Evolutionary conservation across 2,329 filamentous ascomycete species (phyloP), one percentile per base, ranked within the genome.

Genomic region (Claviceps lovelessii): DNA sequence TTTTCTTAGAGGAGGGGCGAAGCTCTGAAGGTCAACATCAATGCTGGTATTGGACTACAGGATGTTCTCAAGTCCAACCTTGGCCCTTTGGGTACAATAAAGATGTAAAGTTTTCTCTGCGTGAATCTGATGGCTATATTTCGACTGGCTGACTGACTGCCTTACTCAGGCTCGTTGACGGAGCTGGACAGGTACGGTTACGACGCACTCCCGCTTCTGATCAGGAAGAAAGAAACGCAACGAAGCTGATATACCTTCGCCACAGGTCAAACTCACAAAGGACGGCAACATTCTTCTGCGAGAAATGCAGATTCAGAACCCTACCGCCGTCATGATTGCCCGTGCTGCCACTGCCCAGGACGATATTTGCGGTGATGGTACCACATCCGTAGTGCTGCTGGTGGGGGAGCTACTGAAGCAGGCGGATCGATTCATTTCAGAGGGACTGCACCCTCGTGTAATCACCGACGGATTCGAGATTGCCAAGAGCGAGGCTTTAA

Each of bases 381-480:
- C 93, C 64, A 98, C 93, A 46, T 96, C 90, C 49, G 91, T 96
- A 35, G 93, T 98, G 53, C 75, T 98, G 64, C 75, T 97, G 69
- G 90, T 98, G 52, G 93, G 93, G 70, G 93, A 98, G 76, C 82
- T 98, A 57, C 75, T 98, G 67, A 98, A 97, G 80, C 93, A 98
- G 76, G 93, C 93, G 57, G 88, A 97, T 70, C 83, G 93, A 70
- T 90, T 95, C 71, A 97, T 98, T 66, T 84, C 87, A 13, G 93
- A 98, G 72, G 93, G 93, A n/a, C 77, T 98, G 60, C 93, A 98
- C 72, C 93, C 93, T 51, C 81, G 93, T 64, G 90, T 98, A 60
- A 90, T 98, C 70, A 96, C 91, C 42, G 93, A 98, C 68, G 93
- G 93, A 11, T 98, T 95, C 67, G 93, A 98, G 70, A 86, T 97